Conservation (phyloP, 495 filamentous ascomycete genomes). For the Penicillium daleae region DNA sequence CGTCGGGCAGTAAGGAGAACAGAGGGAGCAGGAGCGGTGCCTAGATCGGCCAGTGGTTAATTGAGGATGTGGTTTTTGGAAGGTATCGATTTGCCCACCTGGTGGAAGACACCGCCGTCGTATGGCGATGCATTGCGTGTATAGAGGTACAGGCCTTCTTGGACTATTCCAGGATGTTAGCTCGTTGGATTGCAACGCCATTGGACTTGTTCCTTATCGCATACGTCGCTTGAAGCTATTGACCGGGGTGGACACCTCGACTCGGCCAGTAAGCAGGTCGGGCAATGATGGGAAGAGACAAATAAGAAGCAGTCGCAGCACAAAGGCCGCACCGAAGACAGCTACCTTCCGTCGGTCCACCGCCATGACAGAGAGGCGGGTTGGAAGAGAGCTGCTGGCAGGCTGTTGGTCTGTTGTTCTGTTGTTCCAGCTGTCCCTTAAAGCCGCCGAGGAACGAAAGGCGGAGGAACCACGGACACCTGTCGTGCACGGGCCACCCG, state of each 20-base stretch:
- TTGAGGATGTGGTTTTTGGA: no score
- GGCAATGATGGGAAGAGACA: slow-evolving; percentile 82
- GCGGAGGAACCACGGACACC: slow-evolving; percentile 39
- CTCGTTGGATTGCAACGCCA: slow-evolving; percentile 1
- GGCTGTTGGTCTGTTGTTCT: background rate
- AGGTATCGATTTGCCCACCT: slow-evolving; percentile 52
- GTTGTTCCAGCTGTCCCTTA: slow-evolving; percentile 30
- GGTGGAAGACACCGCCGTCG: slow-evolving; percentile 96
- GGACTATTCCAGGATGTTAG: slow-evolving; percentile 60
- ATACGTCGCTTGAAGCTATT: slow-evolving; percentile 96
- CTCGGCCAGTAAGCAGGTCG: slow-evolving; percentile 82
- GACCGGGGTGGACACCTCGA: slow-evolving; percentile 95
- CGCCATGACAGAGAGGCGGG: slow-evolving; percentile 46
- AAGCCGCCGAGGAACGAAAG: slow-evolving; percentile 13
- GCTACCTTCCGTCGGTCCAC: slow-evolving; percentile 75
- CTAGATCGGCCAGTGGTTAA: slow-evolving; percentile 37
- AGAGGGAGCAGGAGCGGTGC: slow-evolving; percentile 90
- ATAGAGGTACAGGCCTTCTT: slow-evolving; percentile 95
- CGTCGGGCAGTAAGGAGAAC: slow-evolving; percentile 81
- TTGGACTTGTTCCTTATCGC: slow-evolving; percentile 29
- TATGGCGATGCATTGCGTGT: slow-evolving; percentile 96
- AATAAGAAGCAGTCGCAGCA: slow-evolving; percentile 79
- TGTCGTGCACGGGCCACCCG: slow-evolving; percentile 43
- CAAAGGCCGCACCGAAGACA: slow-evolving; percentile 76
- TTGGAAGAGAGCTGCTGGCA: background rate